Conservation (phyloP, 225 moss, liverwort and hornwort species). For the Neckera pumila region DNA sequence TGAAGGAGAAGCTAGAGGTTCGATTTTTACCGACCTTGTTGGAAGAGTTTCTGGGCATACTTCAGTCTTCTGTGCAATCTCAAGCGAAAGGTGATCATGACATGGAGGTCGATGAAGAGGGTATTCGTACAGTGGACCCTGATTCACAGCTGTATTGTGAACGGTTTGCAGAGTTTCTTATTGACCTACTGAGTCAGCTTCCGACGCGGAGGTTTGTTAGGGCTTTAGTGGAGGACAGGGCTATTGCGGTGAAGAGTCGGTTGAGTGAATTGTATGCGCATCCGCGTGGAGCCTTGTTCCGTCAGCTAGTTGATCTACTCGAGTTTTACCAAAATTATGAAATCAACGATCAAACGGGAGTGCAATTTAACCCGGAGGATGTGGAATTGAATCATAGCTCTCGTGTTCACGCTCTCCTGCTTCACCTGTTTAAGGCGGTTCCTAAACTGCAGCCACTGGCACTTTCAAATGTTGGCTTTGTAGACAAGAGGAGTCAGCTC, state of each 20-base stretch:
- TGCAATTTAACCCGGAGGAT: conserved; percentile 73
- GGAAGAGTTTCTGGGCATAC: conserved; percentile 69
- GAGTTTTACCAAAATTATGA: conserved; percentile 91
- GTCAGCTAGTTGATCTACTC: conserved; percentile 86
- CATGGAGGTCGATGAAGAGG: conserved; percentile 16
- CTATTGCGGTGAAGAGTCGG: conserved; percentile 76
- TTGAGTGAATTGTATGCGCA: conserved; percentile 84
- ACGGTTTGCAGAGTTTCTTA: conserved; percentile 91
- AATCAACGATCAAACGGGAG: conserved; percentile 87
- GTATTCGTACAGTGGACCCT: conserved; percentile 28
- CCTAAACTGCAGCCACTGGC: conserved; percentile 67
- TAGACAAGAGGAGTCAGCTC: conserved; percentile 74
- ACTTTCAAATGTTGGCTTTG: conserved; percentile 71
- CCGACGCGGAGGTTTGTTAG: conserved; percentile 77
- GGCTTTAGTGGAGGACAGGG: conserved; percentile 84
- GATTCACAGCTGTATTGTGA: conserved; percentile 88
- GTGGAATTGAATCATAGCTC: conserved; percentile 70
- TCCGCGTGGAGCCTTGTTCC: conserved; percentile 64
- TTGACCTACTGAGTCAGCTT: conserved; percentile 93
- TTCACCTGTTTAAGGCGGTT: conserved; percentile 65
- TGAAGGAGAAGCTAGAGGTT: conserved; percentile 76
- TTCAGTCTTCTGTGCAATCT: conserved; percentile 44
- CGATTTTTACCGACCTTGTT: conserved; percentile 75
- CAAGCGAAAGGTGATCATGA: conserved; percentile 5
- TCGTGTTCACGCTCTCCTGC: conserved; percentile 73